phyloP scores from a whole-genome alignment of 345 rosid genomes.

The Bretschneidera sinensis region DNA sequence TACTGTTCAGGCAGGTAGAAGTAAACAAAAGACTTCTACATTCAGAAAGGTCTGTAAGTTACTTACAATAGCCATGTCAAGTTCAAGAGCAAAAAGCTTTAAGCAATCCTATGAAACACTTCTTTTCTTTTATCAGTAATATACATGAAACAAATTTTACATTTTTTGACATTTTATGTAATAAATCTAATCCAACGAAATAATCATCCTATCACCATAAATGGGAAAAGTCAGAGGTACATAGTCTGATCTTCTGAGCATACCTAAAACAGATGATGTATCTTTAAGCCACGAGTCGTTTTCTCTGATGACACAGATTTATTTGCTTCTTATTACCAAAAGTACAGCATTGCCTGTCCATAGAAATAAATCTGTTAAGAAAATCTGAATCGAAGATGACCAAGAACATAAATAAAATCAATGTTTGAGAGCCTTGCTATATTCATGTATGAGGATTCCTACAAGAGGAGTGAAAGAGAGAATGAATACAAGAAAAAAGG shows the following conservation, averaged over 20 bases:
- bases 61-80: background rate
- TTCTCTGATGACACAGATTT: background rate
- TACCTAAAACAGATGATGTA: background rate
- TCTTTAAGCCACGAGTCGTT: background rate
- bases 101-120: background rate
- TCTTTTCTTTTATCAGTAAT: background rate
- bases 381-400: background rate
- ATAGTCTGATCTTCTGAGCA: background rate
- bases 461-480: background rate
- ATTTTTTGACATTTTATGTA: background rate
- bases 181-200: background rate
- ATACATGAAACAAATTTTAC: background rate
- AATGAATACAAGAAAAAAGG: background rate
- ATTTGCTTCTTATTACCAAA: conserved; percentile 50
- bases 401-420: conserved; percentile 8
- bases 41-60: background rate
- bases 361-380: conserved; percentile 11
- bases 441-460: background rate
- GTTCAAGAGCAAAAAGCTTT: background rate
- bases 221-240: background rate
- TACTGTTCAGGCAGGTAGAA: too few species aligned
- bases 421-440: background rate
- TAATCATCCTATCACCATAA: background rate
- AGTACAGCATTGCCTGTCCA: conserved; percentile 77
- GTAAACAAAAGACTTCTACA: background rate